A percentile compares a stretch with the other conserved stretches of the same genome.
These are phyloP conservation scores for Trichoderma simmonsii DNA, from an alignment of 2,329 filamentous ascomycete species.

Conservation along the genomic window DNA sequence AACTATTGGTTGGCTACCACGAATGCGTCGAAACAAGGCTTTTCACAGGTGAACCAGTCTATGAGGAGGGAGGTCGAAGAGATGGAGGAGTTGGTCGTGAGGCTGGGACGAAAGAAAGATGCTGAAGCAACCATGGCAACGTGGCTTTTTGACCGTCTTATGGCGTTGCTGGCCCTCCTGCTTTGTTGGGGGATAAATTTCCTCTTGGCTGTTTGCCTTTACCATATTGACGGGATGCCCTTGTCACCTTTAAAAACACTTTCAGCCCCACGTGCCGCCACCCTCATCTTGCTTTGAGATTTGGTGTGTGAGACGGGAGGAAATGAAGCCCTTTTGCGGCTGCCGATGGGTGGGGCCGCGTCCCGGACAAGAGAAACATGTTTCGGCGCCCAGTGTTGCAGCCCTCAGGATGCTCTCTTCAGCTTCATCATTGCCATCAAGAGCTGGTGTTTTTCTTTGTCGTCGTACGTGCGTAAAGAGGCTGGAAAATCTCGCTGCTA, in stretches of 20 bases:
- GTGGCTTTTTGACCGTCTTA: slow-evolving; percentile 7
- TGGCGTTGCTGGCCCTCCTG: slow-evolving; percentile 1
- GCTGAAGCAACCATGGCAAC: not conserved
- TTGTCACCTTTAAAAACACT: not conserved
- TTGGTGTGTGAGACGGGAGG: not conserved
- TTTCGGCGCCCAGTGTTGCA: not conserved
- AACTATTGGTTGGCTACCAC: slow-evolving; percentile 4
- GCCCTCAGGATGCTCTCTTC: not conserved
- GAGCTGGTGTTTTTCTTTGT: not conserved
- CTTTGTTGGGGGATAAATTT: not conserved
- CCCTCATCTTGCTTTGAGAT: not conserved
- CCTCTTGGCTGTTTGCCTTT: slow-evolving; percentile 6
- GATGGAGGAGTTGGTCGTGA: not conserved
- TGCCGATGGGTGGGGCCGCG: slow-evolving; percentile 10
- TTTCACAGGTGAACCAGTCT: not conserved
- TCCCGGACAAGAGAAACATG: not conserved
- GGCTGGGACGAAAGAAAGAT: not conserved
- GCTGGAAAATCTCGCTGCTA: not conserved
- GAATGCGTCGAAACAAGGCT: not conserved
- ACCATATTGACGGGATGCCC: slow-evolving; percentile 9
- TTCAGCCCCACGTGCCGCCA: slow-evolving; percentile 6
- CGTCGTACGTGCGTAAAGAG: not conserved
- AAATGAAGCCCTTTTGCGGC: not conserved
- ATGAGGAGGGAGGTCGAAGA: not conserved
- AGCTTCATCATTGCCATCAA: not conserved